A percentile compares a stretch with the other conserved stretches of the same genome.
Evolutionary conservation across 2,329 filamentous ascomycete species (phyloP).

Genomic region (Ascochyta rabiei): DNA sequence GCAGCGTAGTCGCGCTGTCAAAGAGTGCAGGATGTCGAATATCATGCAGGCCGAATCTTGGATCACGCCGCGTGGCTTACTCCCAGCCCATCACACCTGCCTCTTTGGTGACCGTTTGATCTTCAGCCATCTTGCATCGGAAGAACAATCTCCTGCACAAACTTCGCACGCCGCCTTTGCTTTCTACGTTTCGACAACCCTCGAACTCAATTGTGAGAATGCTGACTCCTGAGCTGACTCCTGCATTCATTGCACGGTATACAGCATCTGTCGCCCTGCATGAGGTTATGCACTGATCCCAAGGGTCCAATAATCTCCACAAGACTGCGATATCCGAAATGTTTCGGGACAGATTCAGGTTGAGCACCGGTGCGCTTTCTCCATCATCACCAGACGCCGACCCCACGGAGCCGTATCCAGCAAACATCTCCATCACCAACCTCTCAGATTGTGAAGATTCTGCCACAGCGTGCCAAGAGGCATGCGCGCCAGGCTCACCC

Average conservation of each 20-base stretch:
- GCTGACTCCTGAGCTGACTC: constrained; percentile 13
- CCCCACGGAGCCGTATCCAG: constrained; percentile 8
- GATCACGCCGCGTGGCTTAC: constrained; percentile 18
- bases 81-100: constrained; percentile 19
- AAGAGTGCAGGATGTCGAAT: background rate
- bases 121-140: constrained; percentile 12
- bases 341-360: background rate
- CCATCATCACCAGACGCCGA: background rate
- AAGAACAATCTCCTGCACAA: constrained; percentile 14
- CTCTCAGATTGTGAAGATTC: constrained; percentile 18
- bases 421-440: constrained; percentile 4
- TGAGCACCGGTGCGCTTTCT: constrained; percentile 13
- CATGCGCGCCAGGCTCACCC: constrained; percentile 11
- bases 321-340: constrained; percentile 4
- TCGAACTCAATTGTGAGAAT: constrained; percentile 3
- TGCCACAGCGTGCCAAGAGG: constrained; percentile 25
- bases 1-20: background rate
- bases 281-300: constrained; percentile 8
- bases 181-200: constrained; percentile 3
- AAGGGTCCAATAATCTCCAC: constrained; percentile 11
- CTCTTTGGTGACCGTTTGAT: constrained; percentile 20
- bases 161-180: constrained; percentile 9
- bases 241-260: background rate
- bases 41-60: constrained; percentile 14
- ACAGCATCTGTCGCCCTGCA: constrained; percentile 11